Evolutionary conservation across 1,284 basidiomycete species (phyloP).

Genomic region (Meripilus lineatus): DNA sequence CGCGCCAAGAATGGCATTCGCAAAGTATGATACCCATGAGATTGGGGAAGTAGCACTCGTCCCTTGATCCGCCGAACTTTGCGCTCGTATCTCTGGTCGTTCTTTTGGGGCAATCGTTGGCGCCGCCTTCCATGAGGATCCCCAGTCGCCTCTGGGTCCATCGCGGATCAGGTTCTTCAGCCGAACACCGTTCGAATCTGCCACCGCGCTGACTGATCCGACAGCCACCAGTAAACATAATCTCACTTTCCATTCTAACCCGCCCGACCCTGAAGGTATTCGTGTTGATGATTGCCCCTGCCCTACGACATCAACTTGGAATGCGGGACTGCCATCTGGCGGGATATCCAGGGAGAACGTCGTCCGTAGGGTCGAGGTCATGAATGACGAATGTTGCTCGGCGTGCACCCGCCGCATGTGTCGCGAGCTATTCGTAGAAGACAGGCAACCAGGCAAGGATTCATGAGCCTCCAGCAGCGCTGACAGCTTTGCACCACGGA

Average conservation of each 20-base stretch:
- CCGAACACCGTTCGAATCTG: constrained; percentile 45
- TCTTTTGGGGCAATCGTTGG: constrained; percentile 57
- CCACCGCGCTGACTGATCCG: constrained; percentile 38
- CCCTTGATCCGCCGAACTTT: constrained; percentile 9
- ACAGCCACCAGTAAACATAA: constrained; percentile 78
- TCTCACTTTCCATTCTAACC: constrained; percentile 83
- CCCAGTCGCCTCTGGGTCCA: constrained; percentile 59
- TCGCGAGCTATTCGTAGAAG: constrained; percentile 34
- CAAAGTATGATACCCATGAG: constrained; percentile 53
- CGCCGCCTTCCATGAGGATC: constrained; percentile 59
- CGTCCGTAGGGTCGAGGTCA: constrained; percentile 65
- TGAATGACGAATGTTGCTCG: constrained; percentile 75
- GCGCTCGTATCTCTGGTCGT: constrained; percentile 26
- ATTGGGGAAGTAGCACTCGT: constrained; percentile 25
- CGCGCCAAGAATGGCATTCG: constrained; percentile 46
- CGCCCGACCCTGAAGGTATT: constrained; percentile 38
- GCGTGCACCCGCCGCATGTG: constrained; percentile 71
- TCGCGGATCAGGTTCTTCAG: constrained; percentile 54
- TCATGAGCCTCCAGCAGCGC: constrained; percentile 86
- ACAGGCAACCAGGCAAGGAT: constrained; percentile 59
- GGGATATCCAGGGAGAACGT: constrained; percentile 89
- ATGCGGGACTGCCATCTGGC: constrained; percentile 81
- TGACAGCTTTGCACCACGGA: constrained; percentile 65
- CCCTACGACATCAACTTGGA: constrained; percentile 48
- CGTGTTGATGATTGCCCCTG: constrained; percentile 11